phyloP scores from a whole-genome alignment of 2,329 filamentous ascomycete species.

The Chaetomium sp. region DNA sequence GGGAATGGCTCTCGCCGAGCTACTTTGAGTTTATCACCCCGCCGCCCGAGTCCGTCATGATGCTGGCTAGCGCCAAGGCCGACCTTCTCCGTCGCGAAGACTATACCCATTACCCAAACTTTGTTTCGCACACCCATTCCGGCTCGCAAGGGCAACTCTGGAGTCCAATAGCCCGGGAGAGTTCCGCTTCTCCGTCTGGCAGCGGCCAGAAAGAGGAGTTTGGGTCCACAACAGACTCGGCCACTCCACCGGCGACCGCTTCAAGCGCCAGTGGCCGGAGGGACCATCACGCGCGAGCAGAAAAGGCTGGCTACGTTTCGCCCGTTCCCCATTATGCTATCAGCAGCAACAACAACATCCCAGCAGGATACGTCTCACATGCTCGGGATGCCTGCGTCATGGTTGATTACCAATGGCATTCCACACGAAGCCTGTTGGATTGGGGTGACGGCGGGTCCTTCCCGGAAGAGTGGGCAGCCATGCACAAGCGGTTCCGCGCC shows the following conservation, averaged over 20 bases:
- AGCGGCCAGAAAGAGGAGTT: conserved; percentile 27
- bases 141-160: conserved; percentile 45
- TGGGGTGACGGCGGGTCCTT: conserved; percentile 89
- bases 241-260: conserved; percentile 41
- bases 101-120: conserved; percentile 53
- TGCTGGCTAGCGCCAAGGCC: conserved; percentile 87
- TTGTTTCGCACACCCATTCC: conserved; percentile 39
- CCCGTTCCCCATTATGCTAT: conserved; percentile 83
- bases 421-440: conserved; percentile 72
- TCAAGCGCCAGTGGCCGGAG: conserved; percentile 35
- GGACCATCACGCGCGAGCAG: conserved; percentile 18
- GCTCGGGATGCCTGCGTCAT: conserved; percentile 82
- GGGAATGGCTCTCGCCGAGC: conserved; percentile 91
- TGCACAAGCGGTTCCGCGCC: conserved; percentile 86
- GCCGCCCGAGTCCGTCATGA: conserved; percentile 80
- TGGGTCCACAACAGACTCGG: conserved; percentile 40
- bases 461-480: conserved; percentile 92
- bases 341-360: conserved; percentile 77
- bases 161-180: conserved; percentile 34
- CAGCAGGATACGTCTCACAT: conserved; percentile 84
- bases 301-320: conserved; percentile 60
- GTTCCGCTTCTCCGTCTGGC: conserved; percentile 24
- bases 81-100: conserved; percentile 79
- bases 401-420: conserved; percentile 97
- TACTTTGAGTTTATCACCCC: conserved; percentile 93